A percentile compares a stretch with the other conserved stretches of the same genome.
phyloP scores from a whole-genome alignment of 1,284 basidiomycete species.

The Agaricales sp. region DNA sequence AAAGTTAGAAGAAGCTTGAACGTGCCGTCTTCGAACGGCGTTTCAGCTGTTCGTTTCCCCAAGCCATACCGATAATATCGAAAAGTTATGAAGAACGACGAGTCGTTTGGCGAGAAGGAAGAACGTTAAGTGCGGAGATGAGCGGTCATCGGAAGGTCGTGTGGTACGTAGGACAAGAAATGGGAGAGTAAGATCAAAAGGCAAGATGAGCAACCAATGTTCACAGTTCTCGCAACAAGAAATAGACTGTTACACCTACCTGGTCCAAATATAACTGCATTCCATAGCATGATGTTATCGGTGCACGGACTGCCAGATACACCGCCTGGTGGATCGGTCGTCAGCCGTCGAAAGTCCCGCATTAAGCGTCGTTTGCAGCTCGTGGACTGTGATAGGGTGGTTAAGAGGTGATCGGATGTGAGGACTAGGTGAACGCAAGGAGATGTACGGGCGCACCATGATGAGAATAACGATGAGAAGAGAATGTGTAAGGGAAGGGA shows the following conservation, averaged over 20 bases:
- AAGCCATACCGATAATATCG: too few species aligned
- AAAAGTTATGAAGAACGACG: conserved; percentile 3
- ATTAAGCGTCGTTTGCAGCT: conserved; percentile 86
- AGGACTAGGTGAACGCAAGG: too few species aligned
- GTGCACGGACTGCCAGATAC: conserved; percentile 95
- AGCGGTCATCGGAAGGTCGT: background rate
- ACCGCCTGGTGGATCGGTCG: conserved; percentile 89
- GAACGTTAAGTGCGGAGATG: too few species aligned
- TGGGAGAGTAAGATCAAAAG: too few species aligned
- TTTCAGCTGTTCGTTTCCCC: conserved; percentile 93
- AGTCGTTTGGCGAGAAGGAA: conserved; percentile 9
- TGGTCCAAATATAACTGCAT: conserved; percentile 98
- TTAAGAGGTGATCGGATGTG: too few species aligned
- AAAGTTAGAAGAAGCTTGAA: conserved; percentile 95
- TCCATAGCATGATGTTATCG: conserved; percentile 99
- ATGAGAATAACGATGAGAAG: too few species aligned
- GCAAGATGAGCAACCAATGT: background rate
- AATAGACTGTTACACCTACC: conserved; percentile 42
- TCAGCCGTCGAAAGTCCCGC: conserved; percentile 92
- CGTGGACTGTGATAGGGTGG: conserved; percentile 57
- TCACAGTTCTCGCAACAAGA: background rate
- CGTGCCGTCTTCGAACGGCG: conserved; percentile 97
- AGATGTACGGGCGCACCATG: too few species aligned
- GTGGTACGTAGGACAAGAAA: background rate
- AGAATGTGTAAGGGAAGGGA: too few species aligned